These are phyloP conservation scores for Aegle marmelos DNA, from an alignment of 345 rosid genomes.

Conservation along the genomic window DNA sequence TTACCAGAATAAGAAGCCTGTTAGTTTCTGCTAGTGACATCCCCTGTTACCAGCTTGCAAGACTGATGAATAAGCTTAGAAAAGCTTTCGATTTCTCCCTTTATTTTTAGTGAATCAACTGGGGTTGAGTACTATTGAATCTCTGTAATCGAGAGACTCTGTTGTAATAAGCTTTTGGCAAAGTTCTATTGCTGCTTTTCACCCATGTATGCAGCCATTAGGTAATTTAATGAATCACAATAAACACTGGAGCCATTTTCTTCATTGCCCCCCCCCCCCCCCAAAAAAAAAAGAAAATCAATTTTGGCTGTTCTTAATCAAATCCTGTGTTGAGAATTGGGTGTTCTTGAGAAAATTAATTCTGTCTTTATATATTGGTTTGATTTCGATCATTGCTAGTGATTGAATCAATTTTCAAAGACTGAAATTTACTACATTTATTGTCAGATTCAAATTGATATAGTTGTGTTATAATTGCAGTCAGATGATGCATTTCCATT, in stretches of 20 bases:
- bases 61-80: background rate
- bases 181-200: too few relatives aligned
- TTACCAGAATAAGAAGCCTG: background rate
- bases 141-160: background rate
- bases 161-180: too few relatives aligned
- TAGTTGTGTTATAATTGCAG: background rate
- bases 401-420: background rate
- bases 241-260: background rate
- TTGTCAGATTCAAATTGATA: background rate
- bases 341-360: background rate
- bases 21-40: background rate
- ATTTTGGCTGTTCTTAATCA: background rate
- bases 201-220: too few relatives aligned
- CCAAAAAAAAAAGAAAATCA: too few relatives aligned
- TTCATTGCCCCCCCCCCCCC: too few relatives aligned
- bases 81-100: background rate
- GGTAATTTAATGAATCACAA: background rate
- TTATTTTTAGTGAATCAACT: too few relatives aligned
- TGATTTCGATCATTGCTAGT: background rate
- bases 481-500: constrained; percentile 7
- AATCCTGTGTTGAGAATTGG: background rate
- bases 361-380: background rate
- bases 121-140: too few relatives aligned
- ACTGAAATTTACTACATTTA: background rate
- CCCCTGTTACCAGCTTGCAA: background rate